These are phyloP conservation scores for Camptophora hylomeconis DNA, from an alignment of 2,329 filamentous ascomycete genomes.

Conservation along the genomic window DNA sequence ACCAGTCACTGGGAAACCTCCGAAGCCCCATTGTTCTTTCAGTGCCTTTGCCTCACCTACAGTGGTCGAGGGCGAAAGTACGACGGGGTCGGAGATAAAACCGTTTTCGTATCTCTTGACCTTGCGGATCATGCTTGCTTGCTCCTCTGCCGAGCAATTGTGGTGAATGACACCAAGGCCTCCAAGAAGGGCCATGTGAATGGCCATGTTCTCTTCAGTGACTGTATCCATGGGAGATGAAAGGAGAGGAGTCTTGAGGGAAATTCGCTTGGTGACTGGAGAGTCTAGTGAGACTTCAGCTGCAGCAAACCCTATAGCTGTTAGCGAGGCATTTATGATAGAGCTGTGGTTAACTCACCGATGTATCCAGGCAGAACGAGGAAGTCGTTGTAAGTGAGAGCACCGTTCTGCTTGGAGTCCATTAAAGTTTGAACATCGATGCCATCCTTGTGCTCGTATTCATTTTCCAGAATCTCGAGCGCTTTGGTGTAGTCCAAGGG, in stretches of 20 bases:
- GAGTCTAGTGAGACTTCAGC: conserved; percentile 79
- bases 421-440: conserved; percentile 76
- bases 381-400: conserved; percentile 98
- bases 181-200: conserved; percentile 57
- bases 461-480: conserved; percentile 60
- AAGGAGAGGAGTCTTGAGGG: conserved; percentile 89
- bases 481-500: conserved; percentile 64
- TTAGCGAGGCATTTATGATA: no score
- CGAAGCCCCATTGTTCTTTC: conserved; percentile 97
- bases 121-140: conserved; percentile 98
- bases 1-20: conserved; percentile 98
- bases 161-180: conserved; percentile 81
- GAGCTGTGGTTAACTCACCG: conserved; percentile 37
- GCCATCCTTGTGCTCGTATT: conserved; percentile 72
- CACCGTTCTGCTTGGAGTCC: conserved; percentile 82
- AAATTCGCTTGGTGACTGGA: conserved; percentile 87
- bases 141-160: conserved; percentile 95
- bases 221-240: conserved; percentile 99
- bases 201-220: conserved; percentile 98
- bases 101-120: conserved; percentile 99
- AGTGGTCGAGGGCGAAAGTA: conserved; percentile 75
- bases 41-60: conserved; percentile 82
- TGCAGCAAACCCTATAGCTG: conserved; percentile 62
- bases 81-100: conserved; percentile 92
- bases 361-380: conserved; percentile 94